Evolutionary conservation across 176 grass and related monocot species (phyloP).

Genomic region (Lolium rigidum): DNA sequence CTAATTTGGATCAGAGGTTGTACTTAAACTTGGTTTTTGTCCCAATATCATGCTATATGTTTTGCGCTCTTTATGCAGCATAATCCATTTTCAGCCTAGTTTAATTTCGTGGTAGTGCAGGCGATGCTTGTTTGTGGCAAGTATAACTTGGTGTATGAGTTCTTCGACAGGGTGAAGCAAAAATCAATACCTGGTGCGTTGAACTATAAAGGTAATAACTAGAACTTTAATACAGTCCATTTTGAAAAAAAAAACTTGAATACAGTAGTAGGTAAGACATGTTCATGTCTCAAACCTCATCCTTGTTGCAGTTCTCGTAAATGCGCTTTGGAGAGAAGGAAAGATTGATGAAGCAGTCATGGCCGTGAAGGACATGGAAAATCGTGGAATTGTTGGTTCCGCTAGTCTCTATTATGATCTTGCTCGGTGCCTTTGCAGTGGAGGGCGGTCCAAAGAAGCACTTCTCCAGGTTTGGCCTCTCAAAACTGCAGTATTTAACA

Average conservation of each 20-base stretch:
- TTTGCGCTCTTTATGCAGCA: constrained; percentile 22
- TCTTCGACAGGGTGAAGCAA: constrained; percentile 85
- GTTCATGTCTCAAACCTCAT: constrained; percentile 25
- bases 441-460: constrained; percentile 84
- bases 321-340: constrained; percentile 95
- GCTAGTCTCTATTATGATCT: constrained; percentile 98
- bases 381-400: constrained; percentile 83
- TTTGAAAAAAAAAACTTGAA: no score
- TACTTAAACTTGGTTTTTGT: background rate
- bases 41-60: constrained; percentile 32
- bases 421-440: constrained; percentile 93
- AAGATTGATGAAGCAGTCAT: constrained; percentile 80
- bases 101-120: constrained; percentile 52
- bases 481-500: constrained; percentile 22
- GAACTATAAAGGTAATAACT: constrained; percentile 85
- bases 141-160: constrained; percentile 95
- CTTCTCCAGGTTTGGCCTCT: constrained; percentile 74
- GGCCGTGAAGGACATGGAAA: constrained; percentile 95
- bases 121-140: constrained; percentile 95
- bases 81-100: constrained; percentile 21
- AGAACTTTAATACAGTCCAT: constrained; percentile 27
- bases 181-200: constrained; percentile 70
- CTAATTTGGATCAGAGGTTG: no score
- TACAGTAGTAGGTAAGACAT: constrained; percentile 11
- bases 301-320: constrained; percentile 74